Conservation (phyloP, 306 rosid genomes). For the Macrotyloma uniflorum region DNA sequence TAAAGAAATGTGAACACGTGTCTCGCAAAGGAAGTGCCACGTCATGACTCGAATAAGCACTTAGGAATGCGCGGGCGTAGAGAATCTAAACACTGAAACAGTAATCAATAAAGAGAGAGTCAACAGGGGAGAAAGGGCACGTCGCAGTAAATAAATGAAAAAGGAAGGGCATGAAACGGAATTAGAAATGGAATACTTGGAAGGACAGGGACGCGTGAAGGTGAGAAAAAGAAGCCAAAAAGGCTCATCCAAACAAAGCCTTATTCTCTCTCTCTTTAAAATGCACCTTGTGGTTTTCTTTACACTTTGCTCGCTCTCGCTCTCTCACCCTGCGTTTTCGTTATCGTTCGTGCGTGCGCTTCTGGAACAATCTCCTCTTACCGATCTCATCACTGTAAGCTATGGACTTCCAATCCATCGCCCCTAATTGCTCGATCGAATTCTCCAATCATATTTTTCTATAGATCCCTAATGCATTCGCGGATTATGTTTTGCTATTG, state of each 20-base stretch:
- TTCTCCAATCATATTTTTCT: background rate
- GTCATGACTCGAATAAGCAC: background rate
- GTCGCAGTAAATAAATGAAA: slow-evolving; percentile 36
- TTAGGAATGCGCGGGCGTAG: background rate
- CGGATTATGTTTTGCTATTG: background rate
- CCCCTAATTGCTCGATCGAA: slow-evolving; percentile 34
- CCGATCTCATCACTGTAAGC: slow-evolving; percentile 85
- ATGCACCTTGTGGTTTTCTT: slow-evolving; percentile 54
- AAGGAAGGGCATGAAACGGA: slow-evolving; percentile 42
- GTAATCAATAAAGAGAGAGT: background rate
- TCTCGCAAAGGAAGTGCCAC: background rate
- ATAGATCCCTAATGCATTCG: slow-evolving; percentile 66
- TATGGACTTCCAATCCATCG: slow-evolving; percentile 40
- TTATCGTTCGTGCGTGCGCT: slow-evolving; percentile 51
- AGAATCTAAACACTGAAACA: background rate
- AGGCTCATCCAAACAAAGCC: slow-evolving; percentile 60
- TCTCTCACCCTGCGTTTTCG: slow-evolving; percentile 36
- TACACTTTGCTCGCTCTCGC: slow-evolving; percentile 16
- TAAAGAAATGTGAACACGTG: background rate
- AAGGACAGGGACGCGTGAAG: slow-evolving; percentile 63
- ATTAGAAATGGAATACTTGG: slow-evolving; percentile 30
- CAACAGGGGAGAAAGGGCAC: background rate
- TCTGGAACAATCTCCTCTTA: slow-evolving; percentile 70
- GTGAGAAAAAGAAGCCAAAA: slow-evolving; percentile 56
- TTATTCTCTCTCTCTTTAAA: slow-evolving; percentile 47